Evolutionary conservation across 352 stramenopile species (phyloP).

Genomic region (Phytopythium aichiense): DNA sequence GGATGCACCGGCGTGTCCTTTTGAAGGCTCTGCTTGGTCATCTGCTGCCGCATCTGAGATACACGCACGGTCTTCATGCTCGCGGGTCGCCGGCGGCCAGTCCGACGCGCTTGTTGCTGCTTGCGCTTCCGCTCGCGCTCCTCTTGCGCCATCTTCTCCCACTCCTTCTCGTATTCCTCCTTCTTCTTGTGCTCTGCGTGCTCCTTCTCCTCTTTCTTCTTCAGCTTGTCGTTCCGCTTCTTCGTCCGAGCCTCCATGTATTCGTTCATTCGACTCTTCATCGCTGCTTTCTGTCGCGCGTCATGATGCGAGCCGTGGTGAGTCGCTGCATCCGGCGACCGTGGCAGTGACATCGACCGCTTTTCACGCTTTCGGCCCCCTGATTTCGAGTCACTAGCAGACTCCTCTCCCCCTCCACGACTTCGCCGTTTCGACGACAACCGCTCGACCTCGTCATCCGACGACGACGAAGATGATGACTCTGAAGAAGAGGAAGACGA

Average conservation of each 20-base stretch:
- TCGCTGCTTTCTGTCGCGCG: constrained; percentile 18
- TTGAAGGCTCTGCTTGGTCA: constrained; percentile 63
- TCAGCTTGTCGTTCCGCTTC: constrained; percentile 76
- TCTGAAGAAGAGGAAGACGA: constrained; percentile 19
- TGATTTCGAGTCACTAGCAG: background rate
- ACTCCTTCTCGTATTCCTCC: constrained; percentile 86
- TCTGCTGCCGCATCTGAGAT: constrained; percentile 81
- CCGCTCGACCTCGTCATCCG: constrained; percentile 3
- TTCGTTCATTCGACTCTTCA: constrained; percentile 84
- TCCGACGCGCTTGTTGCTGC: constrained; percentile 68
- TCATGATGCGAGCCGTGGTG: constrained; percentile 13
- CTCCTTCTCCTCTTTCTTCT: constrained; percentile 69
- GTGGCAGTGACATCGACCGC: constrained; percentile 6
- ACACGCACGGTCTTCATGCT: constrained; percentile 83
- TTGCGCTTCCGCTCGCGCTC: constrained; percentile 79
- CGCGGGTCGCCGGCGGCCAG: constrained; percentile 56
- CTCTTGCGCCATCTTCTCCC: constrained; percentile 86
- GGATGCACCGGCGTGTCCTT: constrained; percentile 28
- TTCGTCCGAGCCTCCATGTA: constrained; percentile 83
- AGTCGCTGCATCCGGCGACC: background rate
- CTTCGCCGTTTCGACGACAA: constrained; percentile 9
- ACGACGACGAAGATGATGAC: constrained; percentile 1
- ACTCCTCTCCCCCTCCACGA: background rate
- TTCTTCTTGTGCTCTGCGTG: constrained; percentile 72
- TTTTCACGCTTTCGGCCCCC: constrained; percentile 4